phyloP scores from a whole-genome alignment of 2,329 filamentous ascomycete species.

The Thermoascus crustaceus region DNA sequence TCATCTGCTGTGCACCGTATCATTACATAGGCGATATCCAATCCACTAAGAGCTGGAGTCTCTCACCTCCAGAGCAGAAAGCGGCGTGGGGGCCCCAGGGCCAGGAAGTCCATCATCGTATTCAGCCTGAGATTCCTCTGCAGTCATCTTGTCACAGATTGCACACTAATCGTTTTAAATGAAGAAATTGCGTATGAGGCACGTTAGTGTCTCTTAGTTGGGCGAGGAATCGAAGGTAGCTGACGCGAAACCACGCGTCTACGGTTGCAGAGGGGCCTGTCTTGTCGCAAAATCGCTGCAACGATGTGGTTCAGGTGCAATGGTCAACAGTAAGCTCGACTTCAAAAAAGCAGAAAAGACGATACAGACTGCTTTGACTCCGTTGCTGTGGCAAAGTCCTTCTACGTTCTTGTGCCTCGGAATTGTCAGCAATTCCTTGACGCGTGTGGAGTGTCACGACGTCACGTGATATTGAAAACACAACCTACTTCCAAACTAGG shows the following conservation, averaged over 20 bases:
- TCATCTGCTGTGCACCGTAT: not conserved
- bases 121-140: conserved; percentile 59
- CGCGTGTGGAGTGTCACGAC: conserved; percentile 28
- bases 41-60: not conserved
- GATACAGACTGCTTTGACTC: conserved; percentile 1
- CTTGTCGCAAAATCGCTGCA: not conserved
- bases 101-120: conserved; percentile 66
- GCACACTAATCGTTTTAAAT: not conserved
- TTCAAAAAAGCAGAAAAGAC: not conserved
- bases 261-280: conserved; percentile 3
- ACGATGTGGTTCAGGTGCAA: not conserved
- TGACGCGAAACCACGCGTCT: conserved; percentile 11
- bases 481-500: too few species aligned
- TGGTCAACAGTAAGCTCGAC: not conserved
- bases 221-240: not conserved
- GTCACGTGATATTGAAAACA: conserved; percentile 22
- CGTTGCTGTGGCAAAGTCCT: conserved; percentile 17
- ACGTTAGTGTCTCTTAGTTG: too few species aligned
- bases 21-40: too few species aligned
- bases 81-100: conserved; percentile 87
- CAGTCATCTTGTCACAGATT: conserved; percentile 25
- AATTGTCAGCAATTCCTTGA: conserved; percentile 12
- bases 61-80: conserved; percentile 74
- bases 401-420: conserved; percentile 7
- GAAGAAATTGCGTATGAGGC: too few species aligned